Percentiles rank a stretch among this genome's conserved stretches.
phyloP scores from a whole-genome alignment of 1,284 basidiomycete genomes.

The Agroathelia rolfsii region DNA sequence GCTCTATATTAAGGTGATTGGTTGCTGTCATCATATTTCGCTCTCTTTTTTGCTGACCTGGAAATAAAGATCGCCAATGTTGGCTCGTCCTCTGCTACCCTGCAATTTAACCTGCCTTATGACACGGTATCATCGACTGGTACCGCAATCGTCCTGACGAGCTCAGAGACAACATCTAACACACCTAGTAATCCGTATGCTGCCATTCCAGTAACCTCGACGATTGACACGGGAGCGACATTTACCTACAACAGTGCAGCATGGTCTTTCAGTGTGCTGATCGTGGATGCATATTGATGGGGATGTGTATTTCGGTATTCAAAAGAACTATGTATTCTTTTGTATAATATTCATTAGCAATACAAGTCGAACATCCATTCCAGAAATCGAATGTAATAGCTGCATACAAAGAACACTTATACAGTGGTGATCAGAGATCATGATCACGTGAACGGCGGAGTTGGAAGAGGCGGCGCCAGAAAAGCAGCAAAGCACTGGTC shows the following conservation, averaged over 20 bases:
- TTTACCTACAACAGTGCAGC: constrained; percentile 50
- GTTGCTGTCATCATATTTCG: background rate
- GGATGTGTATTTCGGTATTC: too few relatives aligned
- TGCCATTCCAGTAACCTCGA: constrained; percentile 34
- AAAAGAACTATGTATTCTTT: too few relatives aligned
- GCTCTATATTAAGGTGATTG: constrained; percentile 47
- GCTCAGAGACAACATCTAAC: constrained; percentile 40
- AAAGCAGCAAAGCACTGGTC: too few relatives aligned
- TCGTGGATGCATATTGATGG: constrained; percentile 20
- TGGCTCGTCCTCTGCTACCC: constrained; percentile 23
- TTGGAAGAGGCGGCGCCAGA: too few relatives aligned
- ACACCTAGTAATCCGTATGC: constrained; percentile 37
- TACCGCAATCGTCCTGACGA: constrained; percentile 36
- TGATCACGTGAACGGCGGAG: too few relatives aligned
- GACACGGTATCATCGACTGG: constrained; percentile 32
- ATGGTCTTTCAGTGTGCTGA: constrained; percentile 49
- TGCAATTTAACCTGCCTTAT: constrained; percentile 50
- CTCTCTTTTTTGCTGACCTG: constrained; percentile 1
- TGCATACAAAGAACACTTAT: too few relatives aligned
- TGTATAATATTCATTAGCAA: too few relatives aligned
- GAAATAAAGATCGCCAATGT: constrained; percentile 42
- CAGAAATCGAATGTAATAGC: too few relatives aligned
- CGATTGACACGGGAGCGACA: constrained; percentile 33
- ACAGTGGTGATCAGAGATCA: too few relatives aligned
- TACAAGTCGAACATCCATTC: too few relatives aligned